phyloP scores from a whole-genome alignment of 345 rosid species.

The Populus euphratica region DNA sequence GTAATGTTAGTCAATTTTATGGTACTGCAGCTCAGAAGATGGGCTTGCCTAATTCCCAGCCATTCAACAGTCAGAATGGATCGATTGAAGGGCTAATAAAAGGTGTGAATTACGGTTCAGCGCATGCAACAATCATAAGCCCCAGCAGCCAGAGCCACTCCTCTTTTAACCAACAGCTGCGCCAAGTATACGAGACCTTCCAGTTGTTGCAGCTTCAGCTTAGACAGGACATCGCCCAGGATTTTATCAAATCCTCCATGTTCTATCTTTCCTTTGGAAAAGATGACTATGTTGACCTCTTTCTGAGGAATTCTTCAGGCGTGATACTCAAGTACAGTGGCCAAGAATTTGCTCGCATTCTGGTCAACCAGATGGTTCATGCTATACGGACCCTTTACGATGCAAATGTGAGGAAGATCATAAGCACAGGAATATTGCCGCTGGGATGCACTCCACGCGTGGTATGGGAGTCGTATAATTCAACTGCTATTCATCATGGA shows the following conservation, averaged over 20 bases:
- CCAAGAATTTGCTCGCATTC: conserved; percentile 41
- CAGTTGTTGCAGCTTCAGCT: conserved; percentile 54
- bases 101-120: conserved; percentile 59
- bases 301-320: conserved; percentile 45
- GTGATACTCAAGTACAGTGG: conserved; percentile 40
- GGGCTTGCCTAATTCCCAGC: conserved; percentile 31
- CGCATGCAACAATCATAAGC: conserved; percentile 52
- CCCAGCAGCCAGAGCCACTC: conserved; percentile 37
- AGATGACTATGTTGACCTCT: conserved; percentile 54
- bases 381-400: conserved; percentile 45
- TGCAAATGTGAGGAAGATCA: conserved; percentile 43
- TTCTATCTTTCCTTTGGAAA: conserved; percentile 69
- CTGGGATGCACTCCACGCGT: conserved; percentile 56
- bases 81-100: conserved; percentile 34
- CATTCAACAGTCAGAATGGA: conserved; percentile 55
- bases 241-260: conserved; percentile 41
- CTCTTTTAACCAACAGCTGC: conserved; percentile 61
- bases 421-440: conserved; percentile 52
- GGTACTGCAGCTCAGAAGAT: conserved; percentile 48
- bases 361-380: conserved; percentile 48
- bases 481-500: conserved; percentile 4
- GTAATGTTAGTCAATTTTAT: background rate
- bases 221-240: conserved; percentile 21
- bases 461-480: conserved; percentile 38
- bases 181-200: conserved; percentile 56